Evolutionary conservation across 2,329 filamentous ascomycete genomes (phyloP), one percentile per base, ranked within the genome.

Genomic region (Paracamarosporium sp.): DNA sequence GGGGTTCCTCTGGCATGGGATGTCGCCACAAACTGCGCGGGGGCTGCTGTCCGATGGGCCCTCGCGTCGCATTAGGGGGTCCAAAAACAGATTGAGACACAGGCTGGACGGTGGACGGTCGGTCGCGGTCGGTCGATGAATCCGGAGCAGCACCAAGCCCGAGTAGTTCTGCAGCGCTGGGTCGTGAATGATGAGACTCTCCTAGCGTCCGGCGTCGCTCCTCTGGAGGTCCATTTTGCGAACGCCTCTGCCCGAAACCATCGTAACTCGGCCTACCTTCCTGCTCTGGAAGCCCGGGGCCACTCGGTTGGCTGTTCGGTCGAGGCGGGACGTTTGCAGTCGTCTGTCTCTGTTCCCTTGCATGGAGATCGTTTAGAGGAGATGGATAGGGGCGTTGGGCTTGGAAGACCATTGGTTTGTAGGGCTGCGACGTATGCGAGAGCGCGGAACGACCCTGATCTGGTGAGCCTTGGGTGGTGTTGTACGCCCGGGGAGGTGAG

Each of bases 261-360:
- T 72, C 71, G 53, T 74, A 73, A 6, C 48, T 25, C 5, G 62
- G 41, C 50, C 61, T 64, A 6, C 59, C 46, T 1, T 74, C 70
- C 20, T 66, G 68, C 20, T 69, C 70, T 3, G 56, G 56, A 31
- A 65, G 59, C 25, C 65, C 69, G 38, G 63, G 64, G 7, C 67
- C 73, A 27, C 60, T 71, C 2, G 77, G 77, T 53, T 79, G 76
- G 54, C 77, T 79, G 50, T 74, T 78, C 13, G 77, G 77, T 25
- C 77, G 70, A 20, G 76, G 74, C 6, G 76, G 76, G 6, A 74
- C 47, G 30, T 56, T 65, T n/a, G 59, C 59, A n/a, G 67, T 44
- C 5, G 61, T 40, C 40, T 69, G 72, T n/a, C 65, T 70, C 24
- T 60, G 38, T 25, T 72, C 68, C 56, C 67, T 59, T 55, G 63